Conservation (phyloP, 2,329 filamentous ascomycete genomes). For the Colletotrichum tropicale region DNA sequence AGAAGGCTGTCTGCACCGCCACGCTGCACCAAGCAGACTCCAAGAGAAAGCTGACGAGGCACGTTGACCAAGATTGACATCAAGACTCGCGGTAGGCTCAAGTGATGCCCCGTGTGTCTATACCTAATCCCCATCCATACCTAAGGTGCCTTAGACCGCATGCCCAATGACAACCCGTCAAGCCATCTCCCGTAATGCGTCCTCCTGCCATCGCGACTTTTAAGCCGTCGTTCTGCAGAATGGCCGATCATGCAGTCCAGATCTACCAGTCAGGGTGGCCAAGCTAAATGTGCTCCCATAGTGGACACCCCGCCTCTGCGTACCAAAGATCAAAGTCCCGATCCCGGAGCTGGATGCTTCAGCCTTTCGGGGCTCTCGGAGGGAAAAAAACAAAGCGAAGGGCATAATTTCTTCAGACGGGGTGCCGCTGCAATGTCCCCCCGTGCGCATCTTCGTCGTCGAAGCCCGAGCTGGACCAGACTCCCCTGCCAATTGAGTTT, state of each 20-base stretch:
- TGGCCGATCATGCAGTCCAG: neutral
- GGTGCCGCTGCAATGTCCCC: neutral
- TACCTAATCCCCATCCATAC: neutral
- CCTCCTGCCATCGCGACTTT: neutral
- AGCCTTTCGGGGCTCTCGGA: neutral
- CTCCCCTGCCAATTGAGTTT: slow-evolving; percentile 3
- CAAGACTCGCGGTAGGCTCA: neutral
- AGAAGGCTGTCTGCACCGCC: neutral
- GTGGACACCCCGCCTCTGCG: neutral
- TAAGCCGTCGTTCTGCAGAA: neutral
- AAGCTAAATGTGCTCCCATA: neutral
- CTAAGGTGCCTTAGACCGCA: neutral
- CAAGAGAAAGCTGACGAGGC: neutral
- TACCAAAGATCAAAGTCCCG: neutral
- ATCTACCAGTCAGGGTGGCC: neutral
- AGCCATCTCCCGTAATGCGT: neutral
- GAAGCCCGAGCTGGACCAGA: neutral
- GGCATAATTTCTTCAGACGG: neutral
- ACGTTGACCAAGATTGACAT: neutral
- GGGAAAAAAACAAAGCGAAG: neutral
- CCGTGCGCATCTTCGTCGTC: neutral
- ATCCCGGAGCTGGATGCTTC: neutral
- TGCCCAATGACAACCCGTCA: neutral
- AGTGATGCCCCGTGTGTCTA: neutral
- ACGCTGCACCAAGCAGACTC: neutral